Percentiles rank a stretch among this genome's conserved stretches.
phyloP scores from a whole-genome alignment of 768 basidiomycete genomes.

The Heimioporus sp. region DNA sequence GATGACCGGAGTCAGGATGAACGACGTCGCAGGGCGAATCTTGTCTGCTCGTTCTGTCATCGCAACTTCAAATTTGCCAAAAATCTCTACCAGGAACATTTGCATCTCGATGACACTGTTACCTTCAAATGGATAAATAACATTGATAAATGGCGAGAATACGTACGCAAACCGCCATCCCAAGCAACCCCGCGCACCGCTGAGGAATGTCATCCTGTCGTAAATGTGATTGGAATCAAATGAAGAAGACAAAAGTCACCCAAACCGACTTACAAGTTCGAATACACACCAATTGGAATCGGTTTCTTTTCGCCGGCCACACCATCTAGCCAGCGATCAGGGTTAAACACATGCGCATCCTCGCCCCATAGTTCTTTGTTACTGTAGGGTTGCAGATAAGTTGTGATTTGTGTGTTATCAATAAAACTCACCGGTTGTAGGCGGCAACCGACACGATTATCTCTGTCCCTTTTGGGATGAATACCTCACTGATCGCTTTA shows the following conservation, averaged over 20 bases:
- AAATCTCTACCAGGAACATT: slow-evolving; percentile 53
- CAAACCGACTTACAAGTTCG: slow-evolving; percentile 21
- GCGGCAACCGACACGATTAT: too few species aligned
- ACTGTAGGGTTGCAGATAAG: slow-evolving; percentile 5
- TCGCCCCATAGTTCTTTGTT: slow-evolving; percentile 29
- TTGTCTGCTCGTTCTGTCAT: slow-evolving; percentile 27
- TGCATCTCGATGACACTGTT: slow-evolving; percentile 50
- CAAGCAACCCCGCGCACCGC: slow-evolving; percentile 22
- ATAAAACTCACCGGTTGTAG: too few species aligned
- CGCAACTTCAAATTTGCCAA: slow-evolving; percentile 52
- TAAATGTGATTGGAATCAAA: too few species aligned
- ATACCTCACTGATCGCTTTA: too few species aligned
- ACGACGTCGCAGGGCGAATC: slow-evolving; percentile 28
- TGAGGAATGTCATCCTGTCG: slow-evolving; percentile 28
- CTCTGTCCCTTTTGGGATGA: too few species aligned
- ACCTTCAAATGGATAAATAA: neutral
- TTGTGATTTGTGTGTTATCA: too few species aligned
- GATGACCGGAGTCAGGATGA: slow-evolving; percentile 34
- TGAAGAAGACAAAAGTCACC: too few species aligned
- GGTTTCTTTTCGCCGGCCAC: slow-evolving; percentile 12
- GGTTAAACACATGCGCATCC: slow-evolving; percentile 30
- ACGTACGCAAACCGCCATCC: slow-evolving; percentile 33
- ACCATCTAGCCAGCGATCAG: slow-evolving; percentile 24
- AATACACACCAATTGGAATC: slow-evolving; percentile 24
- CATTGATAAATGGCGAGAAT: too few species aligned